These are phyloP conservation scores for Candida pseudoglaebosa DNA, from an alignment of 805 yeast species.

Conservation along the genomic window DNA sequence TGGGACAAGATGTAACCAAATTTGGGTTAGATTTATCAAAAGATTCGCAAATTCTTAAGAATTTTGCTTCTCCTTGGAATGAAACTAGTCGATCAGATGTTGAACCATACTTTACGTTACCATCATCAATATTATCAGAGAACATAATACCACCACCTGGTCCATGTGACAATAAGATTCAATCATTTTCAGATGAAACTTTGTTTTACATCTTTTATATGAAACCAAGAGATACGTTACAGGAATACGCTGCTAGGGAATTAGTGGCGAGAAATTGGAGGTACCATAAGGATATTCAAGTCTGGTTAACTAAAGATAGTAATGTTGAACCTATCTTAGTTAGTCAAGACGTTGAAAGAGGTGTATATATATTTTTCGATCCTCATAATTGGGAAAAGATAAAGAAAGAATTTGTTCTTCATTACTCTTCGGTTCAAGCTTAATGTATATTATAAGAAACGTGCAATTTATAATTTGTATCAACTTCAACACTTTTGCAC, in stretches of 20 bases:
- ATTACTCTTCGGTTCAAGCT: conserved; percentile 38
- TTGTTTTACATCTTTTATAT: conserved; percentile 90
- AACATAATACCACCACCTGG: conserved; percentile 38
- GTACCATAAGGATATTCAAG: conserved; percentile 90
- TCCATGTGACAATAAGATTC: conserved; percentile 47
- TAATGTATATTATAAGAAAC: no score
- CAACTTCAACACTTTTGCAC: no score
- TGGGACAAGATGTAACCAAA: conserved; percentile 70
- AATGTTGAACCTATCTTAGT: conserved; percentile 79
- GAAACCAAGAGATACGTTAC: conserved; percentile 87
- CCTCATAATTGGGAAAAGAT: conserved; percentile 96
- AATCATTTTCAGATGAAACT: conserved; percentile 81
- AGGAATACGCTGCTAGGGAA: conserved; percentile 90
- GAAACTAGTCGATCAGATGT: conserved; percentile 89
- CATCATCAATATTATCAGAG: conserved; percentile 38
- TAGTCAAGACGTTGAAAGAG: conserved; percentile 83
- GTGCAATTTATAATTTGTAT: no score
- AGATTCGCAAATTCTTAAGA: conserved; percentile 49
- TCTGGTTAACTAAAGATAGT: conserved; percentile 95
- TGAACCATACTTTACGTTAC: conserved; percentile 74
- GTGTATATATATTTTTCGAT: conserved; percentile 90
- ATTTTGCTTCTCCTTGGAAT: conserved; percentile 90
- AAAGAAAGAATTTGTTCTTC: conserved; percentile 59
- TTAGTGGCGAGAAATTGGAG: conserved; percentile 93
- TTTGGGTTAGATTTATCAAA: conserved; percentile 58